phyloP scores from a whole-genome alignment of 2,329 filamentous ascomycete species.

The Talaromyces funiculosus region DNA sequence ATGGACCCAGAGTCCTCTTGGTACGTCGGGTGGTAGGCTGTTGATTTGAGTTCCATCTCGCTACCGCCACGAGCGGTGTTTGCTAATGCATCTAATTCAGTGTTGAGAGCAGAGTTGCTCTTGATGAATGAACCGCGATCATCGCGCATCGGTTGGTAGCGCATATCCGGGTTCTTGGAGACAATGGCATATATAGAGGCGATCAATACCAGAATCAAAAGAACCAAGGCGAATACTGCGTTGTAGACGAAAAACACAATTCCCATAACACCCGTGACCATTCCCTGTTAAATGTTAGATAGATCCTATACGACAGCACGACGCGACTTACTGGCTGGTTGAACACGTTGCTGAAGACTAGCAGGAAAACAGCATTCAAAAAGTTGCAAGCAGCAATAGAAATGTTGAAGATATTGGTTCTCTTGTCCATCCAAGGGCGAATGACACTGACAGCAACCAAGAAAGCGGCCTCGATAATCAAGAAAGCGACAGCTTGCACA shows the following conservation, averaged over 20 bases:
- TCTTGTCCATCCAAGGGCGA: slow-evolving; percentile 98
- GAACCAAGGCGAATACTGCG: slow-evolving; percentile 72
- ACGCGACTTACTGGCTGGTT: slow-evolving; percentile 60
- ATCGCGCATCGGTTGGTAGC: slow-evolving; percentile 94
- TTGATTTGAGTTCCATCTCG: slow-evolving; percentile 40
- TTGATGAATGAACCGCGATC: slow-evolving; percentile 97
- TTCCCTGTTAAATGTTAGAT: slow-evolving; percentile 41
- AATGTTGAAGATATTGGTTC: slow-evolving; percentile 95
- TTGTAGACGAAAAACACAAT: slow-evolving; percentile 86
- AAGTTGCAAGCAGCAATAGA: slow-evolving; percentile 87
- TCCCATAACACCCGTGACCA: slow-evolving; percentile 83
- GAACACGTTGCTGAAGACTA: slow-evolving; percentile 85
- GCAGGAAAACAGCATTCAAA: slow-evolving; percentile 78
- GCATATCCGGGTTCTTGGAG: slow-evolving; percentile 88
- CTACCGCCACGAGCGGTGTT: slow-evolving; percentile 86
- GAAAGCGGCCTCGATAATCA: slow-evolving; percentile 74
- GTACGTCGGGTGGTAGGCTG: slow-evolving; percentile 57
- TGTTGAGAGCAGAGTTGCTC: slow-evolving; percentile 78
- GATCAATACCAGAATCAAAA: slow-evolving; percentile 75
- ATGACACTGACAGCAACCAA: slow-evolving; percentile 74
- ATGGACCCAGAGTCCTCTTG: slow-evolving; percentile 68
- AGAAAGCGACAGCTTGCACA: slow-evolving; percentile 72
- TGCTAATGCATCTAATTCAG: slow-evolving; percentile 83
- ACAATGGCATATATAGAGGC: slow-evolving; percentile 73
- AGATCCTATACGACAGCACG: slow-evolving; percentile 1